Evolutionary conservation across 495 filamentous ascomycete genomes (phyloP).

Genomic region (Bombardia bombarda): DNA sequence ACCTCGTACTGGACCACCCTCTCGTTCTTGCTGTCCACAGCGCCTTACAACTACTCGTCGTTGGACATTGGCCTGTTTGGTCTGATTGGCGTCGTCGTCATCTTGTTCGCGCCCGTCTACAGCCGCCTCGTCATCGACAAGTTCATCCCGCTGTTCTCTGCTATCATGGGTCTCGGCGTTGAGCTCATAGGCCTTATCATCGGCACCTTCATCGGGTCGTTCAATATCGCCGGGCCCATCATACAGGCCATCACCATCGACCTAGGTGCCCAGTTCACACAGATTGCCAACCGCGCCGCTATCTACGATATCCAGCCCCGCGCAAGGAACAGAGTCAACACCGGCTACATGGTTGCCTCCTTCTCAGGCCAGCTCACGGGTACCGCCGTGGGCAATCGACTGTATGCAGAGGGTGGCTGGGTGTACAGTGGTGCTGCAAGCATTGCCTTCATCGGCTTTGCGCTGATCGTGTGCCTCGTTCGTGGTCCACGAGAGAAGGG

Average conservation of each 20-base stretch:
- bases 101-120: conserved; percentile 58
- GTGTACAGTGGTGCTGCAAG: conserved; percentile 57
- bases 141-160: conserved; percentile 57
- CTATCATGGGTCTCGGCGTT: conserved; percentile 52
- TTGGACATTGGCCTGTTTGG: conserved; percentile 70
- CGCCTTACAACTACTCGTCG: conserved; percentile 60
- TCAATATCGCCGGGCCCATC: conserved; percentile 64
- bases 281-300: conserved; percentile 64
- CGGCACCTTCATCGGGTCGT: conserved; percentile 59
- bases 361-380: conserved; percentile 74
- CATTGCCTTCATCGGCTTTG: conserved; percentile 55
- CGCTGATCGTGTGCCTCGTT: conserved; percentile 47
- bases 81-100: conserved; percentile 63
- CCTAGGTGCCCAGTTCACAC: conserved; percentile 63
- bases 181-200: conserved; percentile 55
- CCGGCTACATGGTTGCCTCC: conserved; percentile 68
- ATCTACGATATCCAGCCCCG: conserved; percentile 68
- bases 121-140: conserved; percentile 63
- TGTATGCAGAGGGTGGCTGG: conserved; percentile 68
- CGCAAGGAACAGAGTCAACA: conserved; percentile 71
- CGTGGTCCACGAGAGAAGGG: conserved; percentile 62
- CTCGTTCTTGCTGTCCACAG: conserved; percentile 64
- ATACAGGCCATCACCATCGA: conserved; percentile 68
- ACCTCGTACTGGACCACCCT: conserved; percentile 69
- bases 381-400: conserved; percentile 60